Evolutionary conservation across 192 early-diverging fungal species (phyloP).

Genomic region (Radiomyces spectabilis): DNA sequence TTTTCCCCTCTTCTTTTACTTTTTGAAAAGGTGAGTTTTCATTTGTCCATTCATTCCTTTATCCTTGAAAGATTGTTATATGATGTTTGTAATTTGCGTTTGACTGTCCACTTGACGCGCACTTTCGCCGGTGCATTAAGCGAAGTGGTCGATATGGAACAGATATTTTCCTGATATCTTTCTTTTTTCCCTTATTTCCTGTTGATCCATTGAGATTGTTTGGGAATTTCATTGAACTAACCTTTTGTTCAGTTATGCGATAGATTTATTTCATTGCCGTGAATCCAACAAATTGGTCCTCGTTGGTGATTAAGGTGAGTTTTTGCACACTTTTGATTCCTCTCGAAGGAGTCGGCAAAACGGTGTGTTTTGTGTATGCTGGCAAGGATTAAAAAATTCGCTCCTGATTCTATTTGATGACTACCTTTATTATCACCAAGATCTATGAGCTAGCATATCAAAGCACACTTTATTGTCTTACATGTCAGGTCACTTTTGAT

Average conservation of each 20-base stretch:
- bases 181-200: neutral
- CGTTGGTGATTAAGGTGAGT: too few relatives aligned
- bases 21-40: too few relatives aligned
- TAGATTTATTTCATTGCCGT: neutral
- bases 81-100: slow-evolving; percentile 32
- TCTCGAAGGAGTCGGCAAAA: too few relatives aligned
- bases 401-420: slow-evolving; percentile 14
- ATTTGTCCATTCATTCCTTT: too few relatives aligned
- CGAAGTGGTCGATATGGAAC: slow-evolving; percentile 13
- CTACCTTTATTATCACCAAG: slow-evolving; percentile 16
- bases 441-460: too few relatives aligned
- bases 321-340: too few relatives aligned
- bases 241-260: neutral
- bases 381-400: slow-evolving; percentile 15
- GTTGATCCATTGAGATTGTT: neutral
- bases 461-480: neutral
- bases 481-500: neutral
- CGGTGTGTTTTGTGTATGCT: neutral
- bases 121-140: slow-evolving; percentile 25
- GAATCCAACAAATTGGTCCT: too few relatives aligned
- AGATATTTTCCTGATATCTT: slow-evolving; percentile 5
- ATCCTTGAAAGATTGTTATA: too few relatives aligned
- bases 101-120: slow-evolving; percentile 13
- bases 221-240: neutral
- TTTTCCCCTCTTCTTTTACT: too few relatives aligned